phyloP scores from a whole-genome alignment of 805 yeast species.

The Candida montana region DNA sequence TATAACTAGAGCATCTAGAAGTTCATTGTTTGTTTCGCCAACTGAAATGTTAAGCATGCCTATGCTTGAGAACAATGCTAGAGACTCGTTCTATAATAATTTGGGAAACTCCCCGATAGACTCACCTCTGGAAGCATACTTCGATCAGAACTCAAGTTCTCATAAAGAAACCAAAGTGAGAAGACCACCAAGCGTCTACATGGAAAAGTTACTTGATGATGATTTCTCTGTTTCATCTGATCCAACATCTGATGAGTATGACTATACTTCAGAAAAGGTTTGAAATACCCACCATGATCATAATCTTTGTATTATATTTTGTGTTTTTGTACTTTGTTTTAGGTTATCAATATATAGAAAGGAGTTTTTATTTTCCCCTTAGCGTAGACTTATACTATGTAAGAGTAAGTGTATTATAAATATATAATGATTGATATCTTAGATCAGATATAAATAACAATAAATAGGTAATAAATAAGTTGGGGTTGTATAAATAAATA shows the following conservation, averaged over 20 bases:
- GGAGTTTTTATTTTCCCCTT: no score
- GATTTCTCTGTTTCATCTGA: slow-evolving; percentile 9
- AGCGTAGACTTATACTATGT: no score
- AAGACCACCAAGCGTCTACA: slow-evolving; percentile 45
- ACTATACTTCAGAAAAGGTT: slow-evolving; percentile 17
- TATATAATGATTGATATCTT: neutral
- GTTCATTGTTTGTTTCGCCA: slow-evolving; percentile 50
- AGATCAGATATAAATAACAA: slow-evolving; percentile 4
- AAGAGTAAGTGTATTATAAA: no score
- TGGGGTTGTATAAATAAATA: neutral
- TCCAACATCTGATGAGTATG: slow-evolving; percentile 1
- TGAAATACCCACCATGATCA: no score
- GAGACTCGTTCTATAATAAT: slow-evolving; percentile 7
- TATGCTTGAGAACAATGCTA: neutral
- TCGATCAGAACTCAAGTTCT: slow-evolving; percentile 4
- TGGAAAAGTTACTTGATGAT: slow-evolving; percentile 40
- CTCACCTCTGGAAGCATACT: slow-evolving; percentile 16
- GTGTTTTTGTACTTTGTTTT: no score
- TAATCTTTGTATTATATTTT: no score
- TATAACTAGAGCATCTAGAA: slow-evolving; percentile 26
- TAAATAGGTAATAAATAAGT: neutral
- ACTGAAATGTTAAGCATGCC: slow-evolving; percentile 34
- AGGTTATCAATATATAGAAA: neutral
- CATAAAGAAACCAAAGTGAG: slow-evolving; percentile 12
- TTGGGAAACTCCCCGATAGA: slow-evolving; percentile 21